phyloP scores from a whole-genome alignment of 2,329 filamentous ascomycete species.

The Colletotrichum paranaense region DNA sequence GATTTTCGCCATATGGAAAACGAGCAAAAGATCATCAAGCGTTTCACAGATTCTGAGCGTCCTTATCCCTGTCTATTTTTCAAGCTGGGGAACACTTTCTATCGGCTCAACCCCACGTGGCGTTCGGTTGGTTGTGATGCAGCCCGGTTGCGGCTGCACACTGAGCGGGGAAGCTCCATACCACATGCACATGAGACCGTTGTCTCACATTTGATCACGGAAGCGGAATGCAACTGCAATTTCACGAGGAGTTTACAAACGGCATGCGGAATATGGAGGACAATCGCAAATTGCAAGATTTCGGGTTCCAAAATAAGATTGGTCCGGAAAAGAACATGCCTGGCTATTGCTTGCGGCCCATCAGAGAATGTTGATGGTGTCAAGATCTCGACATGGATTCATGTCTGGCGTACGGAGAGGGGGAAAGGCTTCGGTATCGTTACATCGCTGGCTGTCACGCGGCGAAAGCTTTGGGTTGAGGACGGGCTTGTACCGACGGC shows the following conservation, averaged over 20 bases:
- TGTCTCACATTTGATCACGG: slow-evolving; percentile 28
- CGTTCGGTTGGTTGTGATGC: slow-evolving; percentile 17
- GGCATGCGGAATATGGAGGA: slow-evolving; percentile 7
- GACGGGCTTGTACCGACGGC: background rate
- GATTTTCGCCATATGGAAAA: slow-evolving; percentile 5
- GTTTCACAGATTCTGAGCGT: slow-evolving; percentile 17
- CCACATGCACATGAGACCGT: slow-evolving; percentile 25
- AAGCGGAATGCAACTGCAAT: slow-evolving; percentile 29
- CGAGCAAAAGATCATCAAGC: slow-evolving; percentile 25
- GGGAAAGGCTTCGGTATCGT: background rate
- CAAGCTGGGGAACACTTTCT: background rate
- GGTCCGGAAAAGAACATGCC: slow-evolving; percentile 23
- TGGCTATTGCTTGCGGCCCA: slow-evolving; percentile 27
- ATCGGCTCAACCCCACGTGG: slow-evolving; percentile 22
- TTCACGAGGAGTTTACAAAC: slow-evolving; percentile 23
- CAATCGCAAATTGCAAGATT: slow-evolving; percentile 30
- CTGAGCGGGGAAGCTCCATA: slow-evolving; percentile 8
- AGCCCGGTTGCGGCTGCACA: slow-evolving; percentile 24
- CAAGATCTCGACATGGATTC: slow-evolving; percentile 7
- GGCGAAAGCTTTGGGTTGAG: slow-evolving; percentile 4
- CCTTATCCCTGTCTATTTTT: slow-evolving; percentile 7
- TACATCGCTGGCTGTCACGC: slow-evolving; percentile 12
- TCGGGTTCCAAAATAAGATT: slow-evolving; percentile 9
- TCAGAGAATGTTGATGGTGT: background rate
- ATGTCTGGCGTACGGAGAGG: slow-evolving; percentile 21